Conservation (phyloP, 2,329 filamentous ascomycete genomes). For the Huntiella savannae region DNA sequence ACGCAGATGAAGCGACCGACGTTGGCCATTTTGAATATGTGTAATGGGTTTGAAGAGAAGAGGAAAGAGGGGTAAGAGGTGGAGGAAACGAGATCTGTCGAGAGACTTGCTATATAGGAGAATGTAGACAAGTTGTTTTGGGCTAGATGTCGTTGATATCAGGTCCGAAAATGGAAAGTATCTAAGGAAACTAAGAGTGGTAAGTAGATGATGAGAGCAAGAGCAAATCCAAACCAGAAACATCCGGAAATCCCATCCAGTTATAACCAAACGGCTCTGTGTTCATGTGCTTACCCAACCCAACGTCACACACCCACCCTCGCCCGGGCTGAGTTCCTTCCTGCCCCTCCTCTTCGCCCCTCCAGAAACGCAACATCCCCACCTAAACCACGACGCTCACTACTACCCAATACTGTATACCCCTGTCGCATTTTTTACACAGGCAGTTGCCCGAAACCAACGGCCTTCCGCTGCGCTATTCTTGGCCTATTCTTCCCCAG, state of each 20-base stretch:
- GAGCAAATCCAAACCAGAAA: background rate
- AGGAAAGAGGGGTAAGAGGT: background rate
- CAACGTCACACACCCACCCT: no score
- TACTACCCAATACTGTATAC: no score
- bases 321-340: no score
- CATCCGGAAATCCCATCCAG: background rate
- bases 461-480: no score
- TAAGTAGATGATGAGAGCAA: background rate
- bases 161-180: background rate
- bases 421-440: no score
- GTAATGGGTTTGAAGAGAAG: background rate
- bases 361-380: no score
- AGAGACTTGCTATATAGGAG: background rate
- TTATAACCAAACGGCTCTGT: no score
- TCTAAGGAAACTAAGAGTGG: background rate
- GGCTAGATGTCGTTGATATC: background rate
- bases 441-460: no score
- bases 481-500: no score
- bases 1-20: conserved; percentile 72
- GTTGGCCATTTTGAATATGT: conserved; percentile 26
- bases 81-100: background rate
- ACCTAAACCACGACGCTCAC: no score
- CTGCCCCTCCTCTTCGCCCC: no score
- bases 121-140: background rate
- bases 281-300: no score